Conservation (phyloP, 805 yeast species). For the Metschnikowia aberdeeniae region DNA sequence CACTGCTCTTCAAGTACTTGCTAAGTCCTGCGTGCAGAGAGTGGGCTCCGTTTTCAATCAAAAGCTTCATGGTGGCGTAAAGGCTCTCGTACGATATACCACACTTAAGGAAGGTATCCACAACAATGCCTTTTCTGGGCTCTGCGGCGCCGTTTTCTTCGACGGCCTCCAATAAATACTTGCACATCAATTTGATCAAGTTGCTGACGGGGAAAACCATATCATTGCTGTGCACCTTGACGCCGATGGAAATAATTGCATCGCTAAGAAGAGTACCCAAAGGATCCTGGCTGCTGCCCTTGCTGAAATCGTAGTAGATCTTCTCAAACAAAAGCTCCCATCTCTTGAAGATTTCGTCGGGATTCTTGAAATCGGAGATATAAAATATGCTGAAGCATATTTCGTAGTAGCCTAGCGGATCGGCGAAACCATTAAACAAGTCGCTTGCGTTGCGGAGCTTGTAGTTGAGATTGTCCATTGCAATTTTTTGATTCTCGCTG, state of each 20-base stretch:
- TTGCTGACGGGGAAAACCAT: slow-evolving; percentile 75
- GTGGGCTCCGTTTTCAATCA: slow-evolving; percentile 55
- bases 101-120: slow-evolving; percentile 58
- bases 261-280: slow-evolving; percentile 36
- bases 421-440: slow-evolving; percentile 80
- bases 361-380: slow-evolving; percentile 78
- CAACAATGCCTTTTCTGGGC: slow-evolving; percentile 51
- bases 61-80: slow-evolving; percentile 58
- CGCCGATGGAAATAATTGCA: slow-evolving; percentile 51
- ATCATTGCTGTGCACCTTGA: slow-evolving; percentile 62
- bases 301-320: slow-evolving; percentile 30
- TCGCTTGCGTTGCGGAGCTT: slow-evolving; percentile 70
- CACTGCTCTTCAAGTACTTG: slow-evolving; percentile 37
- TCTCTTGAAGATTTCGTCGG: slow-evolving; percentile 74
- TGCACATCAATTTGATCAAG: slow-evolving; percentile 61
- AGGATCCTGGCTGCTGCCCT: slow-evolving; percentile 24
- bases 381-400: slow-evolving; percentile 74
- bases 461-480: slow-evolving; percentile 53
- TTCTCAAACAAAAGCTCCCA: slow-evolving; percentile 74
- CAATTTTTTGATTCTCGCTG: slow-evolving; percentile 46
- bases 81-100: slow-evolving; percentile 63
- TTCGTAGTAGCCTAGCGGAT: slow-evolving; percentile 83
- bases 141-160: slow-evolving; percentile 26
- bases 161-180: slow-evolving; percentile 40
- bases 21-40: slow-evolving; percentile 49